Evolutionary conservation across 768 basidiomycete species (phyloP).

Genomic region (Suillus luteus): DNA sequence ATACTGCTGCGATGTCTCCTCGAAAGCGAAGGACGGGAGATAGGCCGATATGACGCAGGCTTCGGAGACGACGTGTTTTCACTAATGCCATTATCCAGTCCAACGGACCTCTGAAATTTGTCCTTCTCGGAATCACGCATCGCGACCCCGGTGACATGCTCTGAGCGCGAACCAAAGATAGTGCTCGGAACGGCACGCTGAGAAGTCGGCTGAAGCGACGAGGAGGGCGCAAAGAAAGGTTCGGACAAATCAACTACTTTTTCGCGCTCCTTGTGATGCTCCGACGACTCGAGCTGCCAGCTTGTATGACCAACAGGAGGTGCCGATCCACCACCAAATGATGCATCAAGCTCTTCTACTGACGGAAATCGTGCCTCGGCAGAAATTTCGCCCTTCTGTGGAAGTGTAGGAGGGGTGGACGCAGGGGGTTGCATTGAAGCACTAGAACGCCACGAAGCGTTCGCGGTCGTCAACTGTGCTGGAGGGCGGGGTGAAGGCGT

Average conservation of each 20-base stretch:
- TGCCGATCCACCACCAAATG: conserved; percentile 39
- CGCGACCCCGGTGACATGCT: conserved; percentile 55
- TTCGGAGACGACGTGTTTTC: conserved; percentile 16
- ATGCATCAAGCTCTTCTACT: conserved; percentile 77
- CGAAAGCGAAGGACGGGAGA: conserved; percentile 46
- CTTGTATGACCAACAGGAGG: conserved; percentile 16
- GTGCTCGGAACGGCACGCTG: conserved; percentile 21
- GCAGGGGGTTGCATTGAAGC: conserved; percentile 24
- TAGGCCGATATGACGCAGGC: conserved; percentile 23
- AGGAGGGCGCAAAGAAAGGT: conserved; percentile 23
- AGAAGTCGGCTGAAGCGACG: conserved; percentile 24
- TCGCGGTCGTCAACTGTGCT: conserved; percentile 14
- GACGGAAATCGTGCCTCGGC: conserved; percentile 84
- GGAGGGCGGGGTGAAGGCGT: conserved; percentile 34
- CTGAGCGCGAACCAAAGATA: conserved; percentile 47
- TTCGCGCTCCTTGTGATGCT: conserved; percentile 14
- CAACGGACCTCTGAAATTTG: conserved; percentile 13
- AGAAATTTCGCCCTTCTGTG: conserved; percentile 43
- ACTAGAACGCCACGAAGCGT: conserved; percentile 23
- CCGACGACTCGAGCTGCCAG: conserved; percentile 19
- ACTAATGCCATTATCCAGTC: conserved; percentile 21
- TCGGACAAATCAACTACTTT: conserved; percentile 26
- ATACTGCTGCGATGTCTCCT: conserved; percentile 50
- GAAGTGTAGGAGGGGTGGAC: conserved; percentile 34
- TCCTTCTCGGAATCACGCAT: conserved; percentile 44